A percentile compares a stretch with the other conserved stretches of the same genome.
Evolutionary conservation across 2,329 filamentous ascomycete species (phyloP).

Genomic region (Diaporthe amygdali): DNA sequence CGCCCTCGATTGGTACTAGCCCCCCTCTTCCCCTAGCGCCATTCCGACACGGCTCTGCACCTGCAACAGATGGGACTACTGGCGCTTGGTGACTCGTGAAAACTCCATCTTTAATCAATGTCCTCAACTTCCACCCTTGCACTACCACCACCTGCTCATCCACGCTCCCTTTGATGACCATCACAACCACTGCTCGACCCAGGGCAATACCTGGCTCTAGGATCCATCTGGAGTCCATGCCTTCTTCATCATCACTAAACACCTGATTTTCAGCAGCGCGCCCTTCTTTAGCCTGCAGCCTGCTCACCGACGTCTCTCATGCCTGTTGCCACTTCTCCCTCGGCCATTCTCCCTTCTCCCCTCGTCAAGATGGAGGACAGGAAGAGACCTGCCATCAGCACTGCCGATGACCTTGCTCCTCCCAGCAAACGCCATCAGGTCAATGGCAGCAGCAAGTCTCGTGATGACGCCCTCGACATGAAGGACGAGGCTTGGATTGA

Average conservation of each 20-base stretch:
- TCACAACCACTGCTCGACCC: conserved; percentile 35
- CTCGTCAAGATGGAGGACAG: conserved; percentile 98
- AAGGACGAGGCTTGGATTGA: conserved; percentile 68
- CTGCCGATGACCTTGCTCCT: conserved; percentile 82
- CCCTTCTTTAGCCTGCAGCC: conserved; percentile 61
- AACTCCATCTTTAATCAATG: conserved; percentile 32
- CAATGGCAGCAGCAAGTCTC: conserved; percentile 72
- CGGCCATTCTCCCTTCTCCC: conserved; percentile 76
- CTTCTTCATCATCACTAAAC: conserved; percentile 13
- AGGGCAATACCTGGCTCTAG: conserved; percentile 42
- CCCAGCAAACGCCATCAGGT: conserved; percentile 91
- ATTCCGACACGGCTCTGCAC: conserved; percentile 7
- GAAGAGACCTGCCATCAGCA: conserved; percentile 88
- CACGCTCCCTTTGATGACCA: conserved; percentile 40
- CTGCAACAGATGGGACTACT: conserved; percentile 4
- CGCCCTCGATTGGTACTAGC: conserved; percentile 22
- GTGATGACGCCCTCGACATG: conserved; percentile 60
- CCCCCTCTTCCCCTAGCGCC: neutral
- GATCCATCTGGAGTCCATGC: conserved; percentile 20
- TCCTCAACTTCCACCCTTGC: conserved; percentile 28
- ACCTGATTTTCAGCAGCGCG: conserved; percentile 34
- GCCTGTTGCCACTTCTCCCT: conserved; percentile 80
- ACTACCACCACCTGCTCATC: conserved; percentile 18
- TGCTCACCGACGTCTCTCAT: conserved; percentile 67
- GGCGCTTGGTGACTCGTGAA: conserved; percentile 25